Base-by-base conservation (phyloP, 2,329 filamentous ascomycete genomes). In the Sclerotinia subarctica region DNA sequence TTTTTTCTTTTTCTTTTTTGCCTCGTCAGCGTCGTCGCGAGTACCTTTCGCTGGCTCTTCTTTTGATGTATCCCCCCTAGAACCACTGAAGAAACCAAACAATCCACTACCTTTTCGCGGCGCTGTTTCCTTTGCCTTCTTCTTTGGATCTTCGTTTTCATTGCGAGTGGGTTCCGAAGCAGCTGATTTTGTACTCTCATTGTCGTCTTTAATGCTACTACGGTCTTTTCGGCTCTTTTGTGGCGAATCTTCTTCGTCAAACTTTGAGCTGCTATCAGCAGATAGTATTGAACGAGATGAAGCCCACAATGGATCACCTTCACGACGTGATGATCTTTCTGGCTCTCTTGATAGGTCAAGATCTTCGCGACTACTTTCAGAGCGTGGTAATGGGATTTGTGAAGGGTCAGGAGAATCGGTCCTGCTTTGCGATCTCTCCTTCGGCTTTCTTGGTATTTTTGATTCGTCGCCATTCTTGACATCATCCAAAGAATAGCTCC, bases 251-350 rank as follows among this genome's bases (percentile, higher is more conserved):
- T 74, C 69, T 35, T 79, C 76, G 32, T 77, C 76, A 66, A 77
- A 74, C 65, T 76, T 75, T 58, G 75, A 75, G 51, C 59, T 52
- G 47, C 59, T 52, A 38, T 7, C 59, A 6, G 84, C 59, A 7
- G 84, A 85, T 6, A 83, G 80, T 17, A 84, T 79, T 44, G 84
- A 86, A 69, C 79, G 80, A 26, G 82, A 79, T 52, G 84, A 82
- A 38, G 67, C 73, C 53, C 72, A 73, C 57, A 74, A 69, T n/a
- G 80, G 80, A 67, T 83, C 78, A 77, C 69, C 78, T 76, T 73
- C 78, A 10, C 59, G 59, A 21, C 46, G 59, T 70, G 72, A 78
- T 66, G 77, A 79, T 66, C 65, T 78, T 72, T 63, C 76, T 74
- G 68, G 78, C 73, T 63, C 75, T 70, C 51, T 76, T 70, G 71